Base-by-base conservation (phyloP, 495 filamentous ascomycete genomes). In the Penicillium canariense region DNA sequence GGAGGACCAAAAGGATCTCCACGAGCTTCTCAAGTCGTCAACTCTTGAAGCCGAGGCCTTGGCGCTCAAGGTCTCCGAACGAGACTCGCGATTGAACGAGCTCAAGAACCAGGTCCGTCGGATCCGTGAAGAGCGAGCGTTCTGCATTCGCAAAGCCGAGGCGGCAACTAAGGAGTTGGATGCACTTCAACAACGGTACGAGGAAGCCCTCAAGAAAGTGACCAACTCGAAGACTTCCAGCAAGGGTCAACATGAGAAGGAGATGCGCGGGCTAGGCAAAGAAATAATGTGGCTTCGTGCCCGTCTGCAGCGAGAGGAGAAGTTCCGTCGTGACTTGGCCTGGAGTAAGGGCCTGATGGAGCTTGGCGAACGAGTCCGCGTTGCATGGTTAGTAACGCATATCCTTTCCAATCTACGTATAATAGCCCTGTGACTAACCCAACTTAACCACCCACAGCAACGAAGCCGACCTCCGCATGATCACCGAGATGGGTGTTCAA, bases 211-310 rank as follows among this genome's bases (percentile, higher is more conserved):
- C 15, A 78, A 83, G 47, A 78, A 77, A 43, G 44, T 67, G 2
- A 56, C 67, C 12, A 50, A 39, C 17, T 39, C 56, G 18, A 79
- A 74, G 55, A 62, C 71, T n/a, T 77, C 75, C 10, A 70, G 64
- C 43, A 78, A 77, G 58, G 76, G 77, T 50, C 75, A 80, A 45
- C 92, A 96, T 59, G 80, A 81, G 54, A 87, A 86, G 60, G 95
- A 97, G 72, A 78, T 96, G 27, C 81, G 84, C 43, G 91, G 91
- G 10, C 76, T 98, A 65, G 83, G 81, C 55, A 87, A 92, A 71
- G 91, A 96, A 68, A 93, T 97, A 60, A 78, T 91, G 57, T 98
- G 88, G 85, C 82, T 97, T 53, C 80, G 86, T 54, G 90, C 89
- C 4, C 81, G 85, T 46, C 85, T 86, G 67, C 78, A 82, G 65